Base-by-base conservation (phyloP, 306 rosid species). In the Vigna unguiculata region DNA sequence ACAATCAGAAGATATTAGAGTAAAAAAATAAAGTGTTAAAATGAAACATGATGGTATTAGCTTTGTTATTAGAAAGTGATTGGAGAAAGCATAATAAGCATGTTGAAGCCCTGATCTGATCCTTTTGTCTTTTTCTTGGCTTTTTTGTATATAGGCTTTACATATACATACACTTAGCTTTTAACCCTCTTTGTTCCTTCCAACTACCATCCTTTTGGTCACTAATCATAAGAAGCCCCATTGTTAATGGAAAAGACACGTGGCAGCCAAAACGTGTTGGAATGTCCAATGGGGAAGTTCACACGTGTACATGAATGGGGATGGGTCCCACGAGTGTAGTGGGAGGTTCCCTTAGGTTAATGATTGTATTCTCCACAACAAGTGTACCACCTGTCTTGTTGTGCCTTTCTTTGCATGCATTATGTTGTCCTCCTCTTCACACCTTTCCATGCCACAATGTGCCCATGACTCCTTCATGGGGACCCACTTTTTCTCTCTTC, bases 361-460 rank as follows among this genome's bases (percentile, higher is more conserved):
- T 74, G 77, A 83, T 68, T 67, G 72, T 68, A 68, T 83, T 74
- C 63, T 83, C 83, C 86, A 78, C 76, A 80, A 72, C 76, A 80
- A 57, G 81, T 79, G 78, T 65, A 61, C 60, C 71, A 73, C 61
- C 28, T 78, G 78, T 82, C 64, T 28, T 45, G 17, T 63, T 63
- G 66, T 78, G 68, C 24, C 65, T 79, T 78, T 78, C 86, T 73
- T 75, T 80, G 85, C 80, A 72, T 80, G 80, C 82, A 80, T 80
- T 80, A 80, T 84, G 85, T 76, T 84, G 85, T 80, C 87, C 80
- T 76, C 87, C 84, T 76, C 86, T 73, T 25, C 63, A 48, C 43
- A 20, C 38, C 69, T 61, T 78, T 83, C 69, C 69, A 73, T 66
- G 80, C 49, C 38, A 51, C 40, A 43, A 57, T 72, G 62, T 58